These are phyloP conservation scores for Botrytis byssoidea DNA, from an alignment of 2,329 filamentous ascomycete genomes.

Conservation along the genomic window DNA sequence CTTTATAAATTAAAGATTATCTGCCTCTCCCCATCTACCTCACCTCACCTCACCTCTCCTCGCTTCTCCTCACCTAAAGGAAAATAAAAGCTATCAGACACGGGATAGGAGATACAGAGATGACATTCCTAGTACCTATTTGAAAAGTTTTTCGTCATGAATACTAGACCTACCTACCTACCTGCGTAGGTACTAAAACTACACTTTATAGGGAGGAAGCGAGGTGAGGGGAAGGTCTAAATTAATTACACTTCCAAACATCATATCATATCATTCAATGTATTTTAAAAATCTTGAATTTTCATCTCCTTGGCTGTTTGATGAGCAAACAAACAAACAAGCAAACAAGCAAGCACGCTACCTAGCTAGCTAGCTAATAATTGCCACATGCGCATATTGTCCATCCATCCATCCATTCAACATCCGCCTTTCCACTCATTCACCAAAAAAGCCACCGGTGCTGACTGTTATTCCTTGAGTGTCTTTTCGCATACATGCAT, in stretches of 20 bases:
- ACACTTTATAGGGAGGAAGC: not conserved
- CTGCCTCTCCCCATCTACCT: not conserved
- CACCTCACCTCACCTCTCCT: too few species aligned
- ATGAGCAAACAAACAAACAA: not conserved
- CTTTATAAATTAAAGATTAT: too few species aligned
- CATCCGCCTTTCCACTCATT: not conserved
- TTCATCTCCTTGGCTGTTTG: too few species aligned
- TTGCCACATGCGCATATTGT: not conserved
- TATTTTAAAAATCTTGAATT: not conserved
- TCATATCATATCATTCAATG: not conserved
- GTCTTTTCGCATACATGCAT: not conserved
- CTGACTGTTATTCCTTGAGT: not conserved
- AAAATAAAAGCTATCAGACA: not conserved
- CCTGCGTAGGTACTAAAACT: not conserved
- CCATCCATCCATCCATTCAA: not conserved
- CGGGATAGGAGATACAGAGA: not conserved
- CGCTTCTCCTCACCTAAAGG: too few species aligned
- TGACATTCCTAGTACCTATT: not conserved
- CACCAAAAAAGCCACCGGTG: not conserved
- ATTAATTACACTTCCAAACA: not conserved
- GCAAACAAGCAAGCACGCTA: too few species aligned
- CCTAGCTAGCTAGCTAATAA: not conserved
- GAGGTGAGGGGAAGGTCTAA: not conserved
- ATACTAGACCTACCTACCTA: not conserved
- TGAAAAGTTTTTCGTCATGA: not conserved